Evolutionary conservation across 257 asterid species (phyloP).

Genomic region (Catharanthus roseus): DNA sequence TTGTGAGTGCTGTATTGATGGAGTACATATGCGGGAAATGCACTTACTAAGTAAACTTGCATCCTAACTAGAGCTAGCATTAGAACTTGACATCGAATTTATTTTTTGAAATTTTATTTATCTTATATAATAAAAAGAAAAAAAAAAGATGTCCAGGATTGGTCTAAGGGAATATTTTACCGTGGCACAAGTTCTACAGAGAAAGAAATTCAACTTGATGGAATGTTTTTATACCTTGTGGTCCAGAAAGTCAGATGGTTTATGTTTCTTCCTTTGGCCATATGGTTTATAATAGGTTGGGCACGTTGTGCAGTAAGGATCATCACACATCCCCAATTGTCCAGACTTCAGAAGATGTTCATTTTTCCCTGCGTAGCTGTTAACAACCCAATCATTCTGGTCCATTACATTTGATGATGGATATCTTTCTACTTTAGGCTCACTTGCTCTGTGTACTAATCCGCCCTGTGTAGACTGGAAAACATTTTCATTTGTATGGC

Average conservation of each 20-base stretch:
- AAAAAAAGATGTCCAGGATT: background rate
- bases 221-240: conserved; percentile 46
- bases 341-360: conserved; percentile 87
- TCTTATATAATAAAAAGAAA: background rate
- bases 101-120: no score
- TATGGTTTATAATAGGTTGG: conserved; percentile 56
- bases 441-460: conserved; percentile 27
- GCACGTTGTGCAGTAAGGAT: conserved; percentile 93
- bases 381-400: conserved; percentile 37
- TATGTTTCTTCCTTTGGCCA: conserved; percentile 38
- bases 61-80: background rate
- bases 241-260: conserved; percentile 50
- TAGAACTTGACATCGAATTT: background rate
- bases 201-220: background rate
- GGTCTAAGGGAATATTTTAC: background rate
- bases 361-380: conserved; percentile 41
- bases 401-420: conserved; percentile 37
- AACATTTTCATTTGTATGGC: conserved; percentile 35
- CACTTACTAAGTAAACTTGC: background rate
- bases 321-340: conserved; percentile 86
- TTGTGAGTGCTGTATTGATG: background rate
- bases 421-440: conserved; percentile 39
- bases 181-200: background rate
- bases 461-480: conserved; percentile 37
- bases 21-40: background rate